These are phyloP conservation scores for Fulvia fulva DNA, from an alignment of 2,329 filamentous ascomycete genomes.

Conservation along the genomic window DNA sequence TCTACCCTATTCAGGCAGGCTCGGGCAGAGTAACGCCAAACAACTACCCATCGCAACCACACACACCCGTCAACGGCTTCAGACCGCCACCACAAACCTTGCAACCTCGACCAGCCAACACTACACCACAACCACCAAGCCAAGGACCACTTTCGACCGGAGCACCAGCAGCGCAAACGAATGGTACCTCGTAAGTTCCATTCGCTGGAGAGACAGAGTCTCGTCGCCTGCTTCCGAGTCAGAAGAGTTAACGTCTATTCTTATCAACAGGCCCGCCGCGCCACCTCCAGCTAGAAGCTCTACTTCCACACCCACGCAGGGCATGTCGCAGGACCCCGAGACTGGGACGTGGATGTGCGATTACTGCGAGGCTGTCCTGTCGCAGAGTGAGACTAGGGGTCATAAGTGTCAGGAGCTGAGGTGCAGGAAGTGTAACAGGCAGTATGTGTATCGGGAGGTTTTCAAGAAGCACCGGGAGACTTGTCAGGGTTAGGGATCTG, in stretches of 20 bases:
- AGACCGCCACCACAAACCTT: constrained; percentile 14
- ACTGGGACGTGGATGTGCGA: not conserved
- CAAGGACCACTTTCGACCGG: constrained; percentile 5
- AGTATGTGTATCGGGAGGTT: constrained; percentile 5
- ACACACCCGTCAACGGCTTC: constrained; percentile 30
- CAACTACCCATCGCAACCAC: constrained; percentile 27
- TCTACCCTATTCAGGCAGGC: constrained; percentile 23
- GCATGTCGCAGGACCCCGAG: not conserved
- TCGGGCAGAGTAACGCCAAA: constrained; percentile 29
- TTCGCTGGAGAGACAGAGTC: not conserved
- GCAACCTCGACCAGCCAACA: constrained; percentile 20
- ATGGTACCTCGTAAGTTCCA: constrained; percentile 20
- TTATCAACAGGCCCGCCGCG: not conserved
- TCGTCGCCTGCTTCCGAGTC: not conserved
- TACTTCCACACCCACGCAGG: not conserved
- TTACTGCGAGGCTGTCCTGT: not conserved
- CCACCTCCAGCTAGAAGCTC: not conserved
- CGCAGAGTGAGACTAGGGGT: not conserved
- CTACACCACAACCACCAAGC: constrained; percentile 25
- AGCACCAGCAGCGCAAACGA: constrained; percentile 11
- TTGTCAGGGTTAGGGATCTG: not conserved
- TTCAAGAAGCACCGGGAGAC: constrained; percentile 3
- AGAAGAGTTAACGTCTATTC: constrained; percentile 1
- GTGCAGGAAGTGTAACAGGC: constrained; percentile 1
- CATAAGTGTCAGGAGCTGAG: constrained; percentile 1